Evolutionary conservation across 164 flowering plant genomes (phyloP), one percentile per base, ranked within the genome.

Genomic region (Brasenia schreberi): DNA sequence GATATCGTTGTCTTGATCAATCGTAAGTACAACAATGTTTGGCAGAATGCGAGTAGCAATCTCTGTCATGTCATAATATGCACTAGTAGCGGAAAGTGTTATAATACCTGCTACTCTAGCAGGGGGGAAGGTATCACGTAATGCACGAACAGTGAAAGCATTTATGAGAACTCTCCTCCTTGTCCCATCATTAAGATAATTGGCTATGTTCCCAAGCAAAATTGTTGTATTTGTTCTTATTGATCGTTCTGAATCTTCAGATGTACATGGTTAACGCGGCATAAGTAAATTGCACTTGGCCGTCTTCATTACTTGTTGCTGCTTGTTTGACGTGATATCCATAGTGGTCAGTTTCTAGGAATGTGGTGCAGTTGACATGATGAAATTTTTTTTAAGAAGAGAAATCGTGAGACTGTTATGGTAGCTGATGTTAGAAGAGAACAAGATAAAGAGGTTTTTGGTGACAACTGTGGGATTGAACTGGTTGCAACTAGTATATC

Each of bases 61-160:
- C 83, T 95, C 97, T 5, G 80, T 84, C 62, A 67, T 66, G 66
- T 95, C 99, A 82, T 92, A 95, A 70, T 84, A 87, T 45, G 97
- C 81, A 81, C 96, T 92, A 63, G 99, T 95, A 58, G 94, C 97
- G 78, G 87, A 80, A 69, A 95, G 76, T 67, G 99, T 97, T 97
- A 92, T 90, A 66, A 95, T 69, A 63, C 97, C 99, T 95, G 99
- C 99, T 72, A 94, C 97, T 80, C 99, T 81, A 16, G 97, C 97
- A 60, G 97, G 97, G 53, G 97, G 79, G 71, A 95, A 95, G 49
- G 89, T 84, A 82, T 95, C 99, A 69, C 96, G 96, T 76, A 95
- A 72, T 65, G 97, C 99, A 77, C 99, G 97, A 59, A 84, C 99
- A 9, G 97, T 92, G 77, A 95, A 95, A 64, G 99, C 99, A 84